These are phyloP conservation scores for Microcos paniculata DNA, from an alignment of 345 rosid species.

Conservation along the genomic window DNA sequence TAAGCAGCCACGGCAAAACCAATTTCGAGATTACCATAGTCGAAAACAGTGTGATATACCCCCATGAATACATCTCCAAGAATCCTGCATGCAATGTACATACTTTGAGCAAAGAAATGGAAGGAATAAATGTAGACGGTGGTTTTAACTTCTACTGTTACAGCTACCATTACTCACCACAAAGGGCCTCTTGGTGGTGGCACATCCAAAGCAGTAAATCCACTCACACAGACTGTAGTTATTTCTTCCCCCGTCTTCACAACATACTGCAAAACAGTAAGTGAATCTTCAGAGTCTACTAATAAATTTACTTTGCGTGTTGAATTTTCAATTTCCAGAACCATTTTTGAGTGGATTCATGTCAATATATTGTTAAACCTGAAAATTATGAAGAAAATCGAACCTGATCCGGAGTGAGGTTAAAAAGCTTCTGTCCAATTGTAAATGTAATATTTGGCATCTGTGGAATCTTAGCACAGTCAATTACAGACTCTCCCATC, in stretches of 20 bases:
- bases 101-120: background rate
- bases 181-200: constrained; percentile 74
- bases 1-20: constrained; percentile 72
- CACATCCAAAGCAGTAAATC: constrained; percentile 61
- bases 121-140: too few relatives aligned
- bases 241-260: constrained; percentile 55
- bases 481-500: constrained; percentile 53
- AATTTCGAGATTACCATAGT: constrained; percentile 53
- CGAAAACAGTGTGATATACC: constrained; percentile 73
- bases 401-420: constrained; percentile 73
- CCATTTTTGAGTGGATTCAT: background rate
- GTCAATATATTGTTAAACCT: too few relatives aligned
- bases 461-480: constrained; percentile 41
- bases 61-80: constrained; percentile 86
- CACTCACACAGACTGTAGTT: constrained; percentile 59
- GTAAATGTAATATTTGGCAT: constrained; percentile 68
- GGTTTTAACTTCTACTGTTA: too few relatives aligned
- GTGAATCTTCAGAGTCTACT: background rate
- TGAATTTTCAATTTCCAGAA: background rate
- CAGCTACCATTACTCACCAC: constrained; percentile 38
- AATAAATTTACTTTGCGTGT: background rate
- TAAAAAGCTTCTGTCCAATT: constrained; percentile 54
- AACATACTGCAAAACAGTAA: constrained; percentile 53
- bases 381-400: background rate
- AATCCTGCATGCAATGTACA: constrained; percentile 43